Evolutionary conservation across 345 rosid genomes (phyloP).

Genomic region (Gossypium ekmanianum): DNA sequence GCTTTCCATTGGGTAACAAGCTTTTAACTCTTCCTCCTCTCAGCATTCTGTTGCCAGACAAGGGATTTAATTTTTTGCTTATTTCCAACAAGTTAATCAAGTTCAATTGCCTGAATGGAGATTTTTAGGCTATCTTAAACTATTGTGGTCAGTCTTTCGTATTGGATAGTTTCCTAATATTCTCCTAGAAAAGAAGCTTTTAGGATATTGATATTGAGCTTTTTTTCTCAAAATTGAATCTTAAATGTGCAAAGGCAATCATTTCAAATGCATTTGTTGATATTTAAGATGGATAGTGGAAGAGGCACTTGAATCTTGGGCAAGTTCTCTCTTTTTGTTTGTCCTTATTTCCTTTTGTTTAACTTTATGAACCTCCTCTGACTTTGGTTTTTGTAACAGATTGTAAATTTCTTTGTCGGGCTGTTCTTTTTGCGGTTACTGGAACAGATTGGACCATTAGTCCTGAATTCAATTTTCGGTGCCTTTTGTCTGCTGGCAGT

Average conservation of each 20-base stretch:
- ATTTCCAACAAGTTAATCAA: not conserved
- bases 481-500: slow-evolving; percentile 70
- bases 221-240: not conserved
- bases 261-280: not conserved
- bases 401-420: slow-evolving; percentile 86
- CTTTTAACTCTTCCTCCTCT: slow-evolving; percentile 5
- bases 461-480: slow-evolving; percentile 62
- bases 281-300: not conserved
- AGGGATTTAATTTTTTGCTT: not conserved
- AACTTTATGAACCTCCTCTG: not conserved
- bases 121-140: not conserved
- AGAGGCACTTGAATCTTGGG: not conserved
- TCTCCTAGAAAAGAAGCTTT: not conserved
- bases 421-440: slow-evolving; percentile 71
- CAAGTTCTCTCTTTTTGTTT: not conserved
- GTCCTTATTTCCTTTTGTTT: not conserved
- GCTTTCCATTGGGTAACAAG: slow-evolving; percentile 84
- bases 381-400: slow-evolving; percentile 39
- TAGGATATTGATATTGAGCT: not conserved
- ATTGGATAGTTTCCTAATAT: not conserved
- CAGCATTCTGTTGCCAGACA: not conserved
- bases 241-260: not conserved
- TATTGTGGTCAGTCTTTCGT: not conserved
- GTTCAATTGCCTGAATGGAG: not conserved
- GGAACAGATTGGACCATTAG: slow-evolving; percentile 69